Percentiles rank a stretch among this genome's conserved stretches.
phyloP scores from a whole-genome alignment of 2,329 filamentous ascomycete genomes.

The Ramichloridium luteum region DNA sequence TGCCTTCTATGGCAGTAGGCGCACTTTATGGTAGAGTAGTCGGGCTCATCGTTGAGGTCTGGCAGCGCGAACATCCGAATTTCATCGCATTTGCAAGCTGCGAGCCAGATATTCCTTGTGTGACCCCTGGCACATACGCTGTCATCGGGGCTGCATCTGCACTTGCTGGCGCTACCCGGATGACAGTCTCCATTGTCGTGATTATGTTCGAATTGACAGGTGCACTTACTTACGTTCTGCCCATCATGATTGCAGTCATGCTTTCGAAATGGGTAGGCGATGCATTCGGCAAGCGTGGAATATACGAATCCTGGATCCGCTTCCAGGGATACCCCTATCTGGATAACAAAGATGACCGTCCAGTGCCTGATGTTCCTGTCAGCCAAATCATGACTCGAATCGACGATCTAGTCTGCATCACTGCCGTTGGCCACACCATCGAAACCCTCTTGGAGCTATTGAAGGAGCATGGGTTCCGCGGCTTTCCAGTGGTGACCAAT shows the following conservation, averaged over 20 bases:
- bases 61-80: slow-evolving; percentile 65
- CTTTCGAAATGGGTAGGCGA: slow-evolving; percentile 97
- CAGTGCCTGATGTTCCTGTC: slow-evolving; percentile 74
- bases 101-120: slow-evolving; percentile 70
- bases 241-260: slow-evolving; percentile 99
- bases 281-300: slow-evolving; percentile 80
- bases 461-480: slow-evolving; percentile 63
- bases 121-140: slow-evolving; percentile 90
- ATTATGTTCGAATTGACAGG: slow-evolving; percentile 99
- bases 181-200: slow-evolving; percentile 96
- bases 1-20: slow-evolving; percentile 92
- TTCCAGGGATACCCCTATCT: slow-evolving; percentile 93
- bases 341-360: slow-evolving; percentile 70
- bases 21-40: slow-evolving; percentile 80
- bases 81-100: slow-evolving; percentile 70
- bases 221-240: slow-evolving; percentile 87
- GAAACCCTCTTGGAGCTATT: slow-evolving; percentile 60
- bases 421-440: slow-evolving; percentile 71
- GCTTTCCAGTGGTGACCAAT: slow-evolving; percentile 81
- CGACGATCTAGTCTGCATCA: slow-evolving; percentile 80
- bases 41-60: slow-evolving; percentile 79
- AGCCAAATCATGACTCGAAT: slow-evolving; percentile 82
- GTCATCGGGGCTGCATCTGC: slow-evolving; percentile 91
- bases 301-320: slow-evolving; percentile 97
- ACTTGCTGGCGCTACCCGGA: slow-evolving; percentile 83